Conservation (phyloP, 495 filamentous ascomycete genomes). For the Aspergillus sclerotiicarbonarius region DNA sequence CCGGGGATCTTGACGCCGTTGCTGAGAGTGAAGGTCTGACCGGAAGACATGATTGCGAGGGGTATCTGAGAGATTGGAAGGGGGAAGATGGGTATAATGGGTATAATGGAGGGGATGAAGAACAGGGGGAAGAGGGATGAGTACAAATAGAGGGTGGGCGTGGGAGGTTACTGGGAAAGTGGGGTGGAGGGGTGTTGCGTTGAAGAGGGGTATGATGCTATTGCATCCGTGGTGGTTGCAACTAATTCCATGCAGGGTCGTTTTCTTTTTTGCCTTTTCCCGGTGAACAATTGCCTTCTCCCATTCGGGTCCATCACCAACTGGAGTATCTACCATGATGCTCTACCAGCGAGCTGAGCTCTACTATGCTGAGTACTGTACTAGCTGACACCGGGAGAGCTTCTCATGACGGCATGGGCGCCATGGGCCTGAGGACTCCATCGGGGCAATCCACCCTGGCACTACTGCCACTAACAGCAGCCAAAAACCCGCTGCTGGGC, state of each 20-base stretch:
- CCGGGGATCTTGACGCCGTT: slow-evolving; percentile 76
- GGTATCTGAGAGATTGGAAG: slow-evolving; percentile 12
- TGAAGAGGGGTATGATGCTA: slow-evolving; percentile 7
- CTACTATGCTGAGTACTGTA: no score
- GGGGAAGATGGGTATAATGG: slow-evolving; percentile 5
- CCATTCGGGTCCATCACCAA: background rate
- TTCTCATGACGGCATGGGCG: background rate
- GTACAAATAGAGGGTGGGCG: slow-evolving; percentile 13
- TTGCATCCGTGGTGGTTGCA: background rate
- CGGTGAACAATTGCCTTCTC: background rate
- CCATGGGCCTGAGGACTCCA: background rate
- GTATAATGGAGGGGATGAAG: slow-evolving; percentile 11
- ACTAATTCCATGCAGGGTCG: no score
- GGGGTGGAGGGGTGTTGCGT: slow-evolving; percentile 21
- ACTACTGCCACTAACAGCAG: no score
- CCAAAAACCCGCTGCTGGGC: background rate
- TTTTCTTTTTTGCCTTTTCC: background rate
- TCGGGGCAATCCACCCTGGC: background rate
- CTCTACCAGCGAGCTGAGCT: no score
- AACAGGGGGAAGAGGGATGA: slow-evolving; percentile 8
- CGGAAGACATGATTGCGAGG: slow-evolving; percentile 37
- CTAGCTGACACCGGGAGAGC: no score
- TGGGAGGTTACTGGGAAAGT: slow-evolving; percentile 13
- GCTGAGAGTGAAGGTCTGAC: slow-evolving; percentile 69
- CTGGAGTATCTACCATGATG: no score